Evolutionary conservation across 495 filamentous ascomycete species (phyloP), one percentile per base, ranked within the genome.

Genomic region (Talaromyces liani): DNA sequence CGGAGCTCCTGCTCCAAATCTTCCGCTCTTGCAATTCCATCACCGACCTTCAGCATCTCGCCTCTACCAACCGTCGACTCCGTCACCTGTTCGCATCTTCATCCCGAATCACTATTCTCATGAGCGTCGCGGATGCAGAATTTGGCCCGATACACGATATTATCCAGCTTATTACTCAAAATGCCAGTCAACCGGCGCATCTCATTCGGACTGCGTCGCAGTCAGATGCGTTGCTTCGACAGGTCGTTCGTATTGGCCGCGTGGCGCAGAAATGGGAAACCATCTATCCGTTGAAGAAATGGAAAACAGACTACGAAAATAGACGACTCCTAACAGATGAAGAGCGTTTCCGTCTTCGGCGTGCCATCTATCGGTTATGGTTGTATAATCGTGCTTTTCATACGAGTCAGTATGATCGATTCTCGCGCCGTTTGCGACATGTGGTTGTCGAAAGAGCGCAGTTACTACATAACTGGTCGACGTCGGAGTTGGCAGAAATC

Each of bases 331-430:
- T 93, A 9, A 81, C 70, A 0, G 57, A 65, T 2, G 63, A 78
- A 12, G 91, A 92, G 70, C 77, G 82, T 20, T 74, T 77, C 25
- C 79, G 82, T 5, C 64, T 92, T n/a, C 84, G 90, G 5, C 80
- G 81, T 49, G 88, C 86, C 1, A 69, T 92, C 62, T 92, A 89
- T 68, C 79, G 84, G 1, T 81, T 89, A 71, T 91, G 89, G 89
- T 76, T 86, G 12, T 88, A 84, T 68, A 69, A 76, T 51, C 75
- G 73, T 16, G 85, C 85, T 18, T 87, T 87, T 70, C 82, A 87
- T 67, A 82, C 72, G 57, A 69, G 66, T 14, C 58, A 66, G 29
- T 75, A 82, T 65, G 68, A 80, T 25, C 81, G 85, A 14, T 74
- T 78, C 34, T 69, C 71, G n/a, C 82, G 85, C 34, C 70, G 68